phyloP scores from a whole-genome alignment of 352 stramenopile species.

The Saprolegnia diclina region DNA sequence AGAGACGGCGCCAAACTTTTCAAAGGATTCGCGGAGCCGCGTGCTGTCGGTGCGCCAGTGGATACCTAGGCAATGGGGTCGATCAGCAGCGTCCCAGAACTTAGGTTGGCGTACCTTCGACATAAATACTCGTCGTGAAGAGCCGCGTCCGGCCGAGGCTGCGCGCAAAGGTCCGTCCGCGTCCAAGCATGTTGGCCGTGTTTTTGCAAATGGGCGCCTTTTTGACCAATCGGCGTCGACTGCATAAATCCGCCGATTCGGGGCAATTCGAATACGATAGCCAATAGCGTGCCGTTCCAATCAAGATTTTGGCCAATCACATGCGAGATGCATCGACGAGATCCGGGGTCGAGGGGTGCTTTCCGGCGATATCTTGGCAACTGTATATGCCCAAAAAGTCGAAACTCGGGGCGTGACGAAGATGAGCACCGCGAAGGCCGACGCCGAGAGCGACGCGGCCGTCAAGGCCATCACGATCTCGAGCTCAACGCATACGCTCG shows the following conservation, averaged over 20 bases:
- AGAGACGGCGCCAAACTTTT: slow-evolving; percentile 21
- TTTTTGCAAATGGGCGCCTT: background rate
- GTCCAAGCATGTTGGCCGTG: slow-evolving; percentile 3
- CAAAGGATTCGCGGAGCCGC: slow-evolving; percentile 19
- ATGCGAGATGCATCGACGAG: background rate
- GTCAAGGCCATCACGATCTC: slow-evolving; percentile 71
- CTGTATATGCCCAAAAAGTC: slow-evolving; percentile 25
- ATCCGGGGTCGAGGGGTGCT: slow-evolving; percentile 12
- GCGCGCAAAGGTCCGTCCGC: background rate
- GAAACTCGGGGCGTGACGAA: slow-evolving; percentile 27
- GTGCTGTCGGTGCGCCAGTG: slow-evolving; percentile 19
- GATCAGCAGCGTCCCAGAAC: background rate
- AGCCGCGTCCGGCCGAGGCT: background rate
- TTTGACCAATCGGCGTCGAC: background rate
- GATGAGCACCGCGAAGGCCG: slow-evolving; percentile 12
- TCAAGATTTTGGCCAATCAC: slow-evolving; percentile 17
- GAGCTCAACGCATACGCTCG: slow-evolving; percentile 73
- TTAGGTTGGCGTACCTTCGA: slow-evolving; percentile 11
- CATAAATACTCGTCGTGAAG: slow-evolving; percentile 26
- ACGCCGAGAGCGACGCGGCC: slow-evolving; percentile 13
- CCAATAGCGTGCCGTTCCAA: slow-evolving; percentile 7
- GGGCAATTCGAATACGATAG: background rate
- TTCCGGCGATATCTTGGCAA: background rate
- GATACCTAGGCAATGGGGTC: slow-evolving; percentile 14
- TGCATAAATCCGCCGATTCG: background rate